A percentile compares a stretch with the other conserved stretches of the same genome.
Conservation (phyloP, 164 flowering plant species). For the grape (Vitis vinifera) region DNA sequence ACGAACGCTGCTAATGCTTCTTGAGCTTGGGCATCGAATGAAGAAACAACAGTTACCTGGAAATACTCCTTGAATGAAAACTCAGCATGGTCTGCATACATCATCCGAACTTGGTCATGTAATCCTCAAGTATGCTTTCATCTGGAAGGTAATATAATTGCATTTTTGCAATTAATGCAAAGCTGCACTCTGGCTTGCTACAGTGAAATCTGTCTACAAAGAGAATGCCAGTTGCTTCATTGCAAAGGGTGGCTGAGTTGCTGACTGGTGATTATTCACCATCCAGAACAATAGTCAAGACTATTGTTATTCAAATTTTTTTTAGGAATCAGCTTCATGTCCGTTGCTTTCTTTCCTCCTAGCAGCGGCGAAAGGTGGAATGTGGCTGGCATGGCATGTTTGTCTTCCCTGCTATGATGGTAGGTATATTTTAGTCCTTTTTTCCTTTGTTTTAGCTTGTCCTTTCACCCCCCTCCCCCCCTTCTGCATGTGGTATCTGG, state of each 20-base stretch:
- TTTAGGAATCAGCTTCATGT: background rate
- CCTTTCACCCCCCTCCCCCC: no score
- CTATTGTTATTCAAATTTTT: background rate
- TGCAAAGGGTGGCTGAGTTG: background rate
- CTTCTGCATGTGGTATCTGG: background rate
- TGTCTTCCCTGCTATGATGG: background rate
- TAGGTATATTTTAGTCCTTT: background rate
- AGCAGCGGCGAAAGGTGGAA: background rate
- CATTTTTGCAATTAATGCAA: background rate
- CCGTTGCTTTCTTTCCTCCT: background rate
- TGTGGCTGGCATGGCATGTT: background rate
- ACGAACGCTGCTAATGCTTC: background rate
- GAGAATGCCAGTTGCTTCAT: background rate
- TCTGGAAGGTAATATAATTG: background rate
- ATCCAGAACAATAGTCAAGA: background rate
- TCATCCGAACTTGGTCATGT: background rate
- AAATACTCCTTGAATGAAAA: background rate
- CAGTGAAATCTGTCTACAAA: background rate
- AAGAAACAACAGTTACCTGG: background rate
- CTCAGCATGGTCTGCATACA: background rate
- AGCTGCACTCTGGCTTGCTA: background rate
- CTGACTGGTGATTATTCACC: conserved; percentile 1
- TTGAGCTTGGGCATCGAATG: background rate
- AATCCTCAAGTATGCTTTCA: background rate
- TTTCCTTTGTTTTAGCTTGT: background rate